Evolutionary conservation across 352 stramenopile genomes (phyloP), one percentile per base, ranked within the genome.

Genomic region (Globisporangium alternatum): DNA sequence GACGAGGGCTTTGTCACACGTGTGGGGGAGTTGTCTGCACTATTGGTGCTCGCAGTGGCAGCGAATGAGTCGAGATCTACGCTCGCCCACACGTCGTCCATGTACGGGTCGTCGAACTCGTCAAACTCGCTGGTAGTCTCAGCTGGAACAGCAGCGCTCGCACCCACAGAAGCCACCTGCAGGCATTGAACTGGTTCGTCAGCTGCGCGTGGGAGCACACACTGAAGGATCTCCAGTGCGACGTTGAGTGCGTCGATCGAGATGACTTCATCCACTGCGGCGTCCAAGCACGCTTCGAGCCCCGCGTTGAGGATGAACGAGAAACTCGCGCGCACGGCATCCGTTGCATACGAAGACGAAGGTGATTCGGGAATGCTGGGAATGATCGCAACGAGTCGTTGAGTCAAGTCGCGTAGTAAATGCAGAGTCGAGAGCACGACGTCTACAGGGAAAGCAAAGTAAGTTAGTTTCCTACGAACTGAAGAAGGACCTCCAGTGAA

Each of bases 151-250:
- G n/a, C 6, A 13, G 48, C 39, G 33, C 19, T 51, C 22, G 31
- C 6, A 22, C 25, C 25, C 12, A 15, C 35, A 0, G 56, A 3
- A 19, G 53, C 17, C 6, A 78, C 41, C n/a, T 67, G 44, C 15
- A 71, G 17, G 8, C 68, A 75, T 37, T 70, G 69, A 13, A 54
- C 67, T 44, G 77, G 69, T 7, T 69, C 44, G 19, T 86, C 71
- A 17, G 60, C 21, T 49, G 49, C 52, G 48, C 67, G 71, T 35
- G 80, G 77, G 1, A 84, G 62, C 6, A 86, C 45, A 5, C 81
- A 56, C 37, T 84, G 67, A 19, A 91, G 51, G 51, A 90, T 89
- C 53, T 87, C 79, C n/a, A 89, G 70, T 19, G 62, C 70, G 52
- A 83, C 60, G 19, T 76, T 76, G 12, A 89, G 66, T 41, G 80